Base-by-base conservation (phyloP, 2,329 filamentous ascomycete genomes). In the Aspergillus ochraceus region DNA sequence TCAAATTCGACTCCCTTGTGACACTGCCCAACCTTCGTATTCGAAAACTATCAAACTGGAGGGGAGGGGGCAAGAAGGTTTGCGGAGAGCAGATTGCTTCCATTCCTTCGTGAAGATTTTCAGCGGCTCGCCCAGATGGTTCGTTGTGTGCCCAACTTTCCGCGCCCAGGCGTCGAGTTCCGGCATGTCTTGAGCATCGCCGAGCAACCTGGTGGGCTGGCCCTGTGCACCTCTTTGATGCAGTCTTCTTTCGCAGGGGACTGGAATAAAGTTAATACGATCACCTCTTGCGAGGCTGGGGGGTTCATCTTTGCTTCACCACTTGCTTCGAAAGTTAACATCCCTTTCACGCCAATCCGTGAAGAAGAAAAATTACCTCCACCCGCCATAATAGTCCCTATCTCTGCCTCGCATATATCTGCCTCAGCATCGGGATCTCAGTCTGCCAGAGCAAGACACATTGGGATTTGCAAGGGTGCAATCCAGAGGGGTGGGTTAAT, bases 291-390 rank as follows among this genome's bases (percentile, higher is more conserved):
- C 66, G 86, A 88, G 73, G 77, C 78, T 0, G 86, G 86, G 49
- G 84, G 86, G 22, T 83, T 87, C 24, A 24, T 24, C 4, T 24
- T 73, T 73, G 86, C 84, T 1, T 76, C 85, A 10, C 69, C 81
- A 2, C 72, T 88, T 61, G 81, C 83, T 4, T 42, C 42, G 17
- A 68, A 52, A 2, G 66, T 83, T 50, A 58, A 74, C 45, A 36
- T 81, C 10, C 82, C 78, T 2, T 66, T 88, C 60, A 76, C 73
- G 6, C 68, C 85, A 49, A 80, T 88, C 58, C 84, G 86, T 45
- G 74, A 84, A 67, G 80, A 78, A 10, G 82, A 82, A 26, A 89
- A 88, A 71, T 80, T 88, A 0, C 86, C 86, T 0, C 82, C 83
- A 8, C 86, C 85, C 0, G 83, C 74, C 24, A 24, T 24, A 24